Conservation (phyloP, 2,329 filamentous ascomycete genomes). For the Dichotomopilus funicola region DNA sequence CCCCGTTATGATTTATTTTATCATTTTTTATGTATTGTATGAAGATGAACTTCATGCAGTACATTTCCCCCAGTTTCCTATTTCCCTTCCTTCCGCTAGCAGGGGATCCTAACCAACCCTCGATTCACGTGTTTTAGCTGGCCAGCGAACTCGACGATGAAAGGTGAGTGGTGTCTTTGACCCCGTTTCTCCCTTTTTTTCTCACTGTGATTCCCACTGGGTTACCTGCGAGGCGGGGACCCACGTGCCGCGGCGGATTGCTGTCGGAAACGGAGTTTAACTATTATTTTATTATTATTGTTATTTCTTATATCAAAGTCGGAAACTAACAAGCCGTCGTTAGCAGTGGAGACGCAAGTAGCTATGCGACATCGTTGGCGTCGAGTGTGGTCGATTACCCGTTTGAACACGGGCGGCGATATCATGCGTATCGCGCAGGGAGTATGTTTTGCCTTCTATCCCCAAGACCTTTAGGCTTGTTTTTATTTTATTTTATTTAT, state of each 20-base stretch:
- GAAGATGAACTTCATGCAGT: neutral
- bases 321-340: neutral
- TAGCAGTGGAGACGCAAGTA: slow-evolving; percentile 9
- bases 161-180: neutral
- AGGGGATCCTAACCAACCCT: too few relatives aligned
- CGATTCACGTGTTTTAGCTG: neutral
- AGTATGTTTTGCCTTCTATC: slow-evolving; percentile 13
- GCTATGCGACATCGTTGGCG: slow-evolving; percentile 25
- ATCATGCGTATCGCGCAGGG: slow-evolving; percentile 30
- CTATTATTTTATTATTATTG: too few relatives aligned
- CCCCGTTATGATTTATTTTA: neutral
- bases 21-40: neutral
- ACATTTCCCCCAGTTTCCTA: too few relatives aligned
- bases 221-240: too few relatives aligned
- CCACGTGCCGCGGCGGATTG: too few relatives aligned
- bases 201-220: neutral
- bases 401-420: slow-evolving; percentile 28
- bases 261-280: too few relatives aligned
- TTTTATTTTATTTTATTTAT: too few relatives aligned
- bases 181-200: neutral
- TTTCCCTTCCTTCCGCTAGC: too few relatives aligned
- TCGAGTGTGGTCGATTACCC: slow-evolving; percentile 28
- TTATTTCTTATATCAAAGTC: too few relatives aligned
- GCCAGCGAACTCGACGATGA: neutral
- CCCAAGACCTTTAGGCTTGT: neutral